Conservation (phyloP, 2,329 filamentous ascomycete species). For the Fusarium pseudonygamai region DNA sequence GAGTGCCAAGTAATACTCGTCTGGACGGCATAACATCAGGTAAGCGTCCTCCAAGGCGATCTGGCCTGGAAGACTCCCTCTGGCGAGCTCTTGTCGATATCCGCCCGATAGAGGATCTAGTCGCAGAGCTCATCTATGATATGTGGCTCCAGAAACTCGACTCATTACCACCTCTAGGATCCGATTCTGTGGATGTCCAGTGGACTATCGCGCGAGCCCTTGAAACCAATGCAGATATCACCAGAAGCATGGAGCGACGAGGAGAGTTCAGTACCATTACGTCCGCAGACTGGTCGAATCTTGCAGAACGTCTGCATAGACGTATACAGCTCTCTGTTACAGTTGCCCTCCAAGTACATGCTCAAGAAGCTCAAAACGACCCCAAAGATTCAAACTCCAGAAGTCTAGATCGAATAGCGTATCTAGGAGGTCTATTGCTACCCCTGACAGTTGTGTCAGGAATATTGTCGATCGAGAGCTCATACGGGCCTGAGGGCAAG, state of each 20-base stretch:
- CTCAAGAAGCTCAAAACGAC: constrained; percentile 9
- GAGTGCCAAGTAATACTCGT: not conserved
- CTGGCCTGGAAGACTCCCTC: constrained; percentile 32
- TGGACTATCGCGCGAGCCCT: constrained; percentile 37
- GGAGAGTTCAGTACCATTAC: constrained; percentile 23
- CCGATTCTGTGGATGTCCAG: constrained; percentile 25
- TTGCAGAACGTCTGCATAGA: constrained; percentile 37
- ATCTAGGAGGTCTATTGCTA: constrained; percentile 60
- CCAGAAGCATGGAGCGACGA: constrained; percentile 31
- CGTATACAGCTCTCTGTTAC: constrained; percentile 34
- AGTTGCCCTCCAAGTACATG: constrained; percentile 2
- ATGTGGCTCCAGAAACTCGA: constrained; percentile 41
- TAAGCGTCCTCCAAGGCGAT: constrained; percentile 10
- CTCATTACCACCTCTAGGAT: constrained; percentile 24
- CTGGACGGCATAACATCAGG: not conserved
- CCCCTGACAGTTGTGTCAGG: constrained; percentile 59
- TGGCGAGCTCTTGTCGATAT: constrained; percentile 31
- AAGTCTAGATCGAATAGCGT: constrained; percentile 58
- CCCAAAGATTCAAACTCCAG: constrained; percentile 49
- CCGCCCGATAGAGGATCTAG: constrained; percentile 21
- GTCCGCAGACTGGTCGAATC: constrained; percentile 33
- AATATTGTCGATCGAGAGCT: constrained; percentile 58
- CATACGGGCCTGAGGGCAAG: constrained; percentile 53
- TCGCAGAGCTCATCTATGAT: constrained; percentile 41
- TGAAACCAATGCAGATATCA: constrained; percentile 40